Evolutionary conservation across 139 green algal genomes (phyloP).

Genomic region (Tetradesmus lagerheimii): DNA sequence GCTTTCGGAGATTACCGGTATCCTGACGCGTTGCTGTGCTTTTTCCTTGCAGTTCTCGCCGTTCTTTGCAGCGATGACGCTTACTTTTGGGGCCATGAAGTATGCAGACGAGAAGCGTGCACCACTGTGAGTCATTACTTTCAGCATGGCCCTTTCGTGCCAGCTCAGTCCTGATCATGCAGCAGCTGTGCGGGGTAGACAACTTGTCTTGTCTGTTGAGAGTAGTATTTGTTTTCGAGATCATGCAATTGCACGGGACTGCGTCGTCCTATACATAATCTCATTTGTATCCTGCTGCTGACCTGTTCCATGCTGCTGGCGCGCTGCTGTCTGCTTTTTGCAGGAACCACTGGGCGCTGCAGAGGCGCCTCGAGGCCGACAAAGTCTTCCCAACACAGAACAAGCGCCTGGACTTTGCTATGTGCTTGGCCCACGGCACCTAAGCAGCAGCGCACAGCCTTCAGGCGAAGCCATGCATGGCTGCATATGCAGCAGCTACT

Average conservation of each 20-base stretch:
- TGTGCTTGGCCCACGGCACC: slow-evolving; percentile 24
- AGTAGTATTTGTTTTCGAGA: not conserved
- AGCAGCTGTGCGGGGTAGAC: not conserved
- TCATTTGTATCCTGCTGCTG: not conserved
- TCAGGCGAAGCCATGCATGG: not conserved
- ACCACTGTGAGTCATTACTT: not conserved
- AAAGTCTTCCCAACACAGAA: slow-evolving; percentile 26
- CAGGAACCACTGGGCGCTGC: slow-evolving; percentile 34
- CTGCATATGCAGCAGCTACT: not conserved
- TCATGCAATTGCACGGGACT: not conserved
- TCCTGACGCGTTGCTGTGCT: not conserved
- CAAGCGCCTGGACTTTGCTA: slow-evolving; percentile 10
- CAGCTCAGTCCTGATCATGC: not conserved
- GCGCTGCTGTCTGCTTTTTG: not conserved
- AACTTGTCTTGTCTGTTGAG: too few species aligned
- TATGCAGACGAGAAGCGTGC: not conserved
- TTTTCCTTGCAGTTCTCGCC: slow-evolving; percentile 24
- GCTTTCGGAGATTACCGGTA: not conserved
- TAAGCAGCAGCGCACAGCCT: not conserved
- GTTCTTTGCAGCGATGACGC: not conserved
- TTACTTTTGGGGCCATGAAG: slow-evolving; percentile 21
- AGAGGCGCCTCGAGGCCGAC: slow-evolving; percentile 23
- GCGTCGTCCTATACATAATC: not conserved
- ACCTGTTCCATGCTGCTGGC: not conserved
- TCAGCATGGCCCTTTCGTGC: not conserved